Conservation (phyloP, 805 yeast species). For the Kazachstania viticola region DNA sequence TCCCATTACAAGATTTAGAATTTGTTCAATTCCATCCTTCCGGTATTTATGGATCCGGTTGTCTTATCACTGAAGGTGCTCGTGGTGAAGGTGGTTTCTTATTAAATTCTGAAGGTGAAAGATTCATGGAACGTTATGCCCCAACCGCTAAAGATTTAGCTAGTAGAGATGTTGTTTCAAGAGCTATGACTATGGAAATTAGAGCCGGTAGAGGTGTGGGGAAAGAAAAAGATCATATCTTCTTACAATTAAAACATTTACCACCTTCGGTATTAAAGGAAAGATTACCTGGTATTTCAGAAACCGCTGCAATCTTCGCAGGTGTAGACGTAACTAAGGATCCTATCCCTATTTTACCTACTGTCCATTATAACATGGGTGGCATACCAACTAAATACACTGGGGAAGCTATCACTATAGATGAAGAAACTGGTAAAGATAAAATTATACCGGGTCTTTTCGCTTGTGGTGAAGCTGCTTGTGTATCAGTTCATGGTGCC, state of each 20-base stretch:
- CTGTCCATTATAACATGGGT: conserved; percentile 99
- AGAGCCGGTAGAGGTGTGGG: conserved; percentile 99
- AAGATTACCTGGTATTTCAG: conserved; percentile 98
- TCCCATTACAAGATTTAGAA: conserved; percentile 94
- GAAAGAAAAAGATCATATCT: conserved; percentile 89
- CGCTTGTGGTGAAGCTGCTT: conserved; percentile 98
- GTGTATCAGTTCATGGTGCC: conserved; percentile 99
- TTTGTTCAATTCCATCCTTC: conserved; percentile 99
- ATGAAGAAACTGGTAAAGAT: conserved; percentile 77
- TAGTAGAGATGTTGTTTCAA: conserved; percentile 94
- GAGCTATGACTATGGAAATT: conserved; percentile 97
- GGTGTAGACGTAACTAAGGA: conserved; percentile 99
- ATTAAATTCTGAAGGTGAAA: conserved; percentile 94
- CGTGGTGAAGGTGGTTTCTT: conserved; percentile 99
- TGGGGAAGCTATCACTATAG: conserved; percentile 83
- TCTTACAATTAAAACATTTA: conserved; percentile 83
- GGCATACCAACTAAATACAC: conserved; percentile 98
- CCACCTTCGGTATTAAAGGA: conserved; percentile 87
- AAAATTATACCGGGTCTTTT: conserved; percentile 81
- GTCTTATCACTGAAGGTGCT: conserved; percentile 98
- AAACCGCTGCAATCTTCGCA: conserved; percentile 95
- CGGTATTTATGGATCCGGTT: conserved; percentile 98
- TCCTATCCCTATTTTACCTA: conserved; percentile 96
- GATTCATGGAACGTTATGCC: conserved; percentile 99
- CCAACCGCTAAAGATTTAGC: conserved; percentile 98